Base-by-base conservation (phyloP, 371 early-diverging fungal genomes). In the Mucor mucedo region DNA sequence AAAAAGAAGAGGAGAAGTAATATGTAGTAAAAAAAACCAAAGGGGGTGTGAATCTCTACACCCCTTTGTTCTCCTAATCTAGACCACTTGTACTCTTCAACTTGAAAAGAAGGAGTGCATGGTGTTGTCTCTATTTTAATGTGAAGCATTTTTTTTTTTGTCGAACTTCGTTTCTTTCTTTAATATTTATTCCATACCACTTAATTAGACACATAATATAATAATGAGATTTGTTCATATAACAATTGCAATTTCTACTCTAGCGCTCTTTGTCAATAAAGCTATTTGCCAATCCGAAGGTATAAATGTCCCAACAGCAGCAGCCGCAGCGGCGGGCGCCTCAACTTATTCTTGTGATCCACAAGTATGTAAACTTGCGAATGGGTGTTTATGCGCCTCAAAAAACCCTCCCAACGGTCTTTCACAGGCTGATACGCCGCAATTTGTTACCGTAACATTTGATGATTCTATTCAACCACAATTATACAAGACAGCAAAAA, bases 391-490 rank as follows among this genome's bases (percentile, higher is more conserved):
- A n/a, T 91, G 91, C 62, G 87, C 91, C 3, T 83, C 88, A 14
- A 71, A 74, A 33, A 78, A 67, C 14, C 85, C 90, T 33, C 89
- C 91, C 2, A 84, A 82, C 57, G 79, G 77, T 5, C 55, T 88
- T 45, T 62, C 70, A 13, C 79, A 84, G 14, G 74, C 68, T n/a
- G 83, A 84, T 38, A 85, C 87, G 5, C 91, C 91, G 8, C 89
- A 88, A 73, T 90, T 91, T 68, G 75, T 90, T n/a, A 78, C 86
- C 27, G 58, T 91, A 16, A 90, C 89, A 3, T 89, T 84, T 73
- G 89, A 89, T 60, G 91, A 91, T 72, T 81, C 87, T 4, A 68
- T 91, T 57, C 89, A 91, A 52, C 70, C 75, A n/a, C 62, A 73
- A 29, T 45, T 82, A 16, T 58, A 73, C 29, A 60, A 69, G 39